Evolutionary conservation across 805 yeast species (phyloP).

Genomic region (Zygoascus tannicola): DNA sequence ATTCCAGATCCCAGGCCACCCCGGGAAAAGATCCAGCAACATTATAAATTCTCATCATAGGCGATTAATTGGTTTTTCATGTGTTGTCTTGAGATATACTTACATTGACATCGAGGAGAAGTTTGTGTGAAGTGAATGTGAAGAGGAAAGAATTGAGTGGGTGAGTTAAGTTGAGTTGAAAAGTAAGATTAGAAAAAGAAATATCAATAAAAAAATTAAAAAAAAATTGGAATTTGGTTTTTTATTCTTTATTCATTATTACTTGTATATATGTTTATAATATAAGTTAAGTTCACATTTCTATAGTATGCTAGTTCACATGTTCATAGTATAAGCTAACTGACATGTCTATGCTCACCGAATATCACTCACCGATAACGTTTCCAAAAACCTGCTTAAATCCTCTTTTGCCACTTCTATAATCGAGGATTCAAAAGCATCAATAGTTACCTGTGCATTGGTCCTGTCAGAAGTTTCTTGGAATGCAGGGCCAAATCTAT

Average conservation of each 20-base stretch:
- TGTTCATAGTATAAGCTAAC: too few relatives aligned
- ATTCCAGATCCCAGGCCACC: slow-evolving; percentile 13
- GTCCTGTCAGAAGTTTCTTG: slow-evolving; percentile 77
- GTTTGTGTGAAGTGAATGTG: too few relatives aligned
- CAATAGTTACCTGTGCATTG: slow-evolving; percentile 83
- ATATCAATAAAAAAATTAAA: too few relatives aligned
- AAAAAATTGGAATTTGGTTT: too few relatives aligned
- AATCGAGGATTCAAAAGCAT: slow-evolving; percentile 89
- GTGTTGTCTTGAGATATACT: background rate
- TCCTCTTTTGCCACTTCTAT: slow-evolving; percentile 87
- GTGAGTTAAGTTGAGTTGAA: too few relatives aligned
- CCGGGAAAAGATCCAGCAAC: slow-evolving; percentile 12
- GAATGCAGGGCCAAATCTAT: slow-evolving; percentile 84
- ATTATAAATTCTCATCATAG: slow-evolving; percentile 9
- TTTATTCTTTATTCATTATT: too few relatives aligned
- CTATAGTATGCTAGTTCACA: too few relatives aligned
- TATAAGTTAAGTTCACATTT: too few relatives aligned
- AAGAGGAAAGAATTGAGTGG: too few relatives aligned
- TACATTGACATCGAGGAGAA: background rate
- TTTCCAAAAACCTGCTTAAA: slow-evolving; percentile 76
- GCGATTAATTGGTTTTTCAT: background rate
- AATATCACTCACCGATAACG: slow-evolving; percentile 61
- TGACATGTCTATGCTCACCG: too few relatives aligned
- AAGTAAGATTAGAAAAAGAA: too few relatives aligned
- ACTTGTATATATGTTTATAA: too few relatives aligned